phyloP scores from a whole-genome alignment of 768 basidiomycete species.

The Suillus bovinus region DNA sequence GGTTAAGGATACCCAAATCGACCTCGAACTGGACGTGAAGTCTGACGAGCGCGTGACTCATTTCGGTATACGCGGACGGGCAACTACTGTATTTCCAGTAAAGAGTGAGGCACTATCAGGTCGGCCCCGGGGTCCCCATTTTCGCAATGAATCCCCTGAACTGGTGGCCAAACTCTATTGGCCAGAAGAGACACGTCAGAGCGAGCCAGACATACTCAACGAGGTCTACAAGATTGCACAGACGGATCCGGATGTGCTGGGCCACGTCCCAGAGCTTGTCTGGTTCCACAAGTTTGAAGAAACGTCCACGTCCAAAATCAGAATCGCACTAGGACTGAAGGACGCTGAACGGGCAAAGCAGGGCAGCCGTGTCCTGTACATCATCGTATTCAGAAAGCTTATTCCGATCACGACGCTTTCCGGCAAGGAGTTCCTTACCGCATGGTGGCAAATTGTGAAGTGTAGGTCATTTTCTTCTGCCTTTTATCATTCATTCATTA shows the following conservation, averaged over 20 bases:
- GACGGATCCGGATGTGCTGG: background rate
- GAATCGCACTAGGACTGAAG: background rate
- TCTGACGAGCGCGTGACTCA: slow-evolving; percentile 3
- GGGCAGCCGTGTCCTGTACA: background rate
- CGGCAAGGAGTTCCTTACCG: background rate
- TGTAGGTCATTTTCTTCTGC: background rate
- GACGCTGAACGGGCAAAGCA: background rate
- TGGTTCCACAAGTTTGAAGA: background rate
- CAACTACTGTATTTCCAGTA: slow-evolving; percentile 11
- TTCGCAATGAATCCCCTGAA: background rate
- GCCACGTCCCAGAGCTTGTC: background rate
- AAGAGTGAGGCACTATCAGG: background rate
- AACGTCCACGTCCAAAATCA: background rate
- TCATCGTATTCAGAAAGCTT: background rate
- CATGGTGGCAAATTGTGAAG: slow-evolving; percentile 11
- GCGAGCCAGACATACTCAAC: background rate
- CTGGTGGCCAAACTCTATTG: background rate
- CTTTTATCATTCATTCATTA: background rate
- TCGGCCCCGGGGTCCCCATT: background rate
- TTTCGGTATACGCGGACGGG: slow-evolving; percentile 11
- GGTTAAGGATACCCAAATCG: background rate
- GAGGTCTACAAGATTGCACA: background rate
- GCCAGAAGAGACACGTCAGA: background rate
- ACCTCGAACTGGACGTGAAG: background rate
- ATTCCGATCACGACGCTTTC: background rate